Evolutionary conservation across 192 early-diverging fungal genomes (phyloP).

Genomic region (Coemansia guatemalensis): DNA sequence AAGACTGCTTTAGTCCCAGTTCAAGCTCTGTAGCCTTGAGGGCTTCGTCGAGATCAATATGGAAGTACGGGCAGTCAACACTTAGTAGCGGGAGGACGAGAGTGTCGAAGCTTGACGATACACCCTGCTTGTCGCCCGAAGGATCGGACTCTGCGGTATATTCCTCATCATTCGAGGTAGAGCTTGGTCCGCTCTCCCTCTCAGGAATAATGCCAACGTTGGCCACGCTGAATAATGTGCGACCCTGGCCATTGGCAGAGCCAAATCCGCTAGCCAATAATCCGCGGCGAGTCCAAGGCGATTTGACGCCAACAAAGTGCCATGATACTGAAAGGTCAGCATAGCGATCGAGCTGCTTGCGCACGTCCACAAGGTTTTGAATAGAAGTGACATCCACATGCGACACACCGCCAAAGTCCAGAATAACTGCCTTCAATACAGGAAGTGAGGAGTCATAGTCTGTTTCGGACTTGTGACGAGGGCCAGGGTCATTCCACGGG

Average conservation of each 20-base stretch:
- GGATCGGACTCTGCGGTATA: not conserved
- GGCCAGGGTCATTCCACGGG: conserved; percentile 60
- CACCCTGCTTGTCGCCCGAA: not conserved
- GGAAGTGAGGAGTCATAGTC: conserved; percentile 50
- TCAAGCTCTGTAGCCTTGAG: conserved; percentile 44
- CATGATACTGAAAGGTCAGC: conserved; percentile 52
- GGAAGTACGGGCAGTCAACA: conserved; percentile 41
- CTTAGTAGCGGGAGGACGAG: conserved; percentile 39
- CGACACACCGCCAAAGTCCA: conserved; percentile 81
- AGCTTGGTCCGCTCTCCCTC: conserved; percentile 1
- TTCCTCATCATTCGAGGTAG: conserved; percentile 8
- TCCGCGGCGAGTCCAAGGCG: conserved; percentile 39
- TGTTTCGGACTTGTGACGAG: conserved; percentile 45
- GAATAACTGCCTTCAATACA: conserved; percentile 66
- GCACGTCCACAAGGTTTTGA: conserved; percentile 70
- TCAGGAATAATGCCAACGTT: conserved; percentile 31
- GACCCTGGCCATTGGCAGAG: conserved; percentile 14
- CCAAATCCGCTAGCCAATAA: conserved; percentile 51
- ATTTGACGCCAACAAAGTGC: conserved; percentile 57
- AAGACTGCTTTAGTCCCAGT: conserved; percentile 23
- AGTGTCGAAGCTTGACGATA: conserved; percentile 29
- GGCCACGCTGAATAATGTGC: conserved; percentile 47
- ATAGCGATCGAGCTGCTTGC: conserved; percentile 57
- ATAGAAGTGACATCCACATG: conserved; percentile 78
- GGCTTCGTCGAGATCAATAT: conserved; percentile 52